A percentile compares a stretch with the other conserved stretches of the same genome.
phyloP scores from a whole-genome alignment of 371 early-diverging fungal genomes.

The Rhizopus microsporus region DNA sequence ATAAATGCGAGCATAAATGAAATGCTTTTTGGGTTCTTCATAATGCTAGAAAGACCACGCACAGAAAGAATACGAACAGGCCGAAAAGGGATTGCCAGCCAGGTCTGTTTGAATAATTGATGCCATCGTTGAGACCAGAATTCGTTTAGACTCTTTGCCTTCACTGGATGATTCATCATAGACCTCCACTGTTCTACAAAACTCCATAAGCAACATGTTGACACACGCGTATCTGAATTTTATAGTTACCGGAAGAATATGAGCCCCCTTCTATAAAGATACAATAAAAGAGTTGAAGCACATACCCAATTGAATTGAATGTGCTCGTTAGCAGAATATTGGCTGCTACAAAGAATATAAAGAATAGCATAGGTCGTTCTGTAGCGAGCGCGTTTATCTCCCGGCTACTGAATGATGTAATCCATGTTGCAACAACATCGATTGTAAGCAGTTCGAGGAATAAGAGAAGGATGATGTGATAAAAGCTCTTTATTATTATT shows the following conservation, averaged over 20 bases:
- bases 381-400: constrained; percentile 62
- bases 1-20: constrained; percentile 14
- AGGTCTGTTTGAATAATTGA: constrained; percentile 36
- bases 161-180: constrained; percentile 36
- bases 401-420: not conserved
- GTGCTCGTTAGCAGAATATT: constrained; percentile 25
- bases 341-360: constrained; percentile 19
- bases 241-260: constrained; percentile 35
- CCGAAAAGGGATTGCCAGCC: constrained; percentile 44
- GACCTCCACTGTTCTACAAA: constrained; percentile 41
- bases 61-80: constrained; percentile 31
- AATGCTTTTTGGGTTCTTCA: constrained; percentile 26
- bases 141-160: constrained; percentile 29
- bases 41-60: constrained; percentile 26
- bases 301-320: constrained; percentile 32
- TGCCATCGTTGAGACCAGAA: constrained; percentile 51
- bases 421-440: not conserved
- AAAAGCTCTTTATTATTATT: not conserved
- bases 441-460: not conserved
- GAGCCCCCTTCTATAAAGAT: constrained; percentile 36
- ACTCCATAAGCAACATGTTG: not conserved
- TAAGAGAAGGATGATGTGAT: not conserved
- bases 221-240: not conserved
- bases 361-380: constrained; percentile 61
- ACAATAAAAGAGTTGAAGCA: constrained; percentile 33